Evolutionary conservation across 306 rosid genomes (phyloP), one percentile per base, ranked within the genome.

Genomic region (Lotus japonicus): DNA sequence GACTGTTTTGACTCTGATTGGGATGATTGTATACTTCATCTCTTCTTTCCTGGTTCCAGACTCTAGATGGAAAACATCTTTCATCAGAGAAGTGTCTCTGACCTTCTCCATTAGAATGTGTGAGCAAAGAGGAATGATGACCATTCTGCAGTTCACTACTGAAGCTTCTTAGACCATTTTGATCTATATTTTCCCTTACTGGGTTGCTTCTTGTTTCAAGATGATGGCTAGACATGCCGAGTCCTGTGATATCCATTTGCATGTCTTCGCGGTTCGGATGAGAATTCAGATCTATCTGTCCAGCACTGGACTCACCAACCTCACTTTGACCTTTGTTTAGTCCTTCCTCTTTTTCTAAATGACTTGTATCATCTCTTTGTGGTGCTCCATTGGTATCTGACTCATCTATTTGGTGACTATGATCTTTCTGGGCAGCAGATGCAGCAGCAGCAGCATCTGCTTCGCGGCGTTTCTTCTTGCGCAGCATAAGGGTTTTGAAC

Each of bases 401-500:
- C 70, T 71, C 81, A 0, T 83, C 85, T 65, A 61, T 83, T 26
- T 8, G 70, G 46, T 13, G 65, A 54, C 6, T 58, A 15, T 43
- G 71, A 38, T 79, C 85, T 58, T 77, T 87, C 23, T 41, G 81
- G 33, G 79, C 74, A 50, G 78, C 74, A 50, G 76, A n/a, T n/a
- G n/a, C n/a, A n/a, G n/a, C n/a, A n/a, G n/a, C n/a, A n/a, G 78
- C 74, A 50, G 76, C 73, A 69, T 79, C 91, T 0, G 79, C 85
- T 74, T 90, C 86, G 0, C 83, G 96, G 55, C 95, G 92, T 76
- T 84, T 88, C 91, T 85, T 87, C 89, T 88, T 94, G 3, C 95
- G 87, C 68, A 82, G 73, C 99, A 86, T 90, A 6, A 90, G 87
- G 74, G 99, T 94, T 85, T 82, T 90, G 77, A 90, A 94, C 46